Conservation (phyloP, 177 flowering plant genomes). For the Telopea speciosissima region DNA sequence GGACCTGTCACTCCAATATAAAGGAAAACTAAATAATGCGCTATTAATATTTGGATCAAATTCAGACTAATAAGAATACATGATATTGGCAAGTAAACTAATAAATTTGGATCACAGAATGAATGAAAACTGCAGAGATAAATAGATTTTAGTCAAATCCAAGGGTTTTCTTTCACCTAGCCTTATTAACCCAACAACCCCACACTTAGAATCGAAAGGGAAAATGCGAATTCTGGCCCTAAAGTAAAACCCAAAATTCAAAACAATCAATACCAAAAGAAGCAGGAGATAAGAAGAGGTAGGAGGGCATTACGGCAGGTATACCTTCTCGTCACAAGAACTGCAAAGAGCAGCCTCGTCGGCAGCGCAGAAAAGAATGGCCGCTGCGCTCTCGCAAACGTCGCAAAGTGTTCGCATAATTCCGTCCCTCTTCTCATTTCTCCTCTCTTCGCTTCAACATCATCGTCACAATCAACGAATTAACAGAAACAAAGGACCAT, state of each 20-base stretch:
- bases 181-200: no score
- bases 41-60: neutral
- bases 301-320: no score
- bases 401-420: constrained; percentile 86
- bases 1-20: constrained; percentile 57
- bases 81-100: no score
- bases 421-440: constrained; percentile 25
- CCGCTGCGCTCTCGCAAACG: constrained; percentile 85
- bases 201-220: no score
- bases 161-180: no score
- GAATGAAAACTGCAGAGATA: no score
- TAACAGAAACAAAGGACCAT: neutral
- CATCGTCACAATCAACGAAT: neutral
- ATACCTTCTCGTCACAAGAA: constrained; percentile 74
- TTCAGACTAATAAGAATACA: no score
- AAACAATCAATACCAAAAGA: neutral
- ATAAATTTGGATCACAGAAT: no score
- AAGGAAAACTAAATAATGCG: constrained; percentile 1
- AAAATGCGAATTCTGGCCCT: no score
- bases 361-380: constrained; percentile 78
- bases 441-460: constrained; percentile 11
- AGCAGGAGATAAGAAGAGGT: neutral
- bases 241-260: neutral
- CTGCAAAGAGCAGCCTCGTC: constrained; percentile 91
- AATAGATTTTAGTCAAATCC: no score